Conservation (phyloP, 768 basidiomycete species). For the Royoungia palumana region DNA sequence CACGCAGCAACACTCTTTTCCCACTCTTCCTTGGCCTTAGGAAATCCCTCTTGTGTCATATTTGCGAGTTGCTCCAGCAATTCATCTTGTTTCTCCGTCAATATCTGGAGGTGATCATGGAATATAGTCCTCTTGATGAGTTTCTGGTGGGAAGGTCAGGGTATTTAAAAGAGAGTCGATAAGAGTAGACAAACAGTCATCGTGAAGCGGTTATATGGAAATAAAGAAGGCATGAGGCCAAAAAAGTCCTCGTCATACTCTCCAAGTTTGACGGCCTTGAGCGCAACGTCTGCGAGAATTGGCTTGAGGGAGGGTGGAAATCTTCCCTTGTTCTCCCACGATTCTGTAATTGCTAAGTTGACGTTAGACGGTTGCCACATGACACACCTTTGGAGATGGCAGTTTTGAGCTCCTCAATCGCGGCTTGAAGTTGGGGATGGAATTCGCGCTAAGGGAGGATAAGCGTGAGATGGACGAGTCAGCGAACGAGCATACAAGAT, state of each 20-base stretch:
- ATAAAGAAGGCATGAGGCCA: conserved; percentile 77
- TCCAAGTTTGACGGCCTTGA: conserved; percentile 76
- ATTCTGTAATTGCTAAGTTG: conserved; percentile 43
- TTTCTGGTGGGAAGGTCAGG: conserved; percentile 53
- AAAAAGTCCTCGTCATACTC: conserved; percentile 94
- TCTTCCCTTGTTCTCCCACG: conserved; percentile 79
- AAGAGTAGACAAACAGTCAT: conserved; percentile 61
- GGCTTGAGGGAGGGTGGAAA: conserved; percentile 85
- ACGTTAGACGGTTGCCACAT: neutral
- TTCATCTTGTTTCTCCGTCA: conserved; percentile 65
- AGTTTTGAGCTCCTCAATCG: conserved; percentile 56
- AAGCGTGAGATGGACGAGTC: neutral
- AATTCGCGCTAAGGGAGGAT: conserved; percentile 51
- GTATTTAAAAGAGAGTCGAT: neutral
- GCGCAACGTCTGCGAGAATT: conserved; percentile 61
- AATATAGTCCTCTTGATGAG: conserved; percentile 90
- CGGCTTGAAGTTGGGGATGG: conserved; percentile 63
- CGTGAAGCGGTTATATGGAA: conserved; percentile 95
- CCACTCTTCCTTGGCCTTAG: conserved; percentile 73
- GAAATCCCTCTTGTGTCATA: conserved; percentile 62
- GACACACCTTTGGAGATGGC: conserved; percentile 58
- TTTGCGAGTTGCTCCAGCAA: conserved; percentile 59
- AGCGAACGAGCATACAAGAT: conserved; percentile 45
- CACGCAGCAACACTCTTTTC: conserved; percentile 66
- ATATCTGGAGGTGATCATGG: conserved; percentile 61